A percentile compares a stretch with the other conserved stretches of the same genome.
Evolutionary conservation across 108 stramenopile genomes (phyloP).

Genomic region (Schizochytrium sp.): DNA sequence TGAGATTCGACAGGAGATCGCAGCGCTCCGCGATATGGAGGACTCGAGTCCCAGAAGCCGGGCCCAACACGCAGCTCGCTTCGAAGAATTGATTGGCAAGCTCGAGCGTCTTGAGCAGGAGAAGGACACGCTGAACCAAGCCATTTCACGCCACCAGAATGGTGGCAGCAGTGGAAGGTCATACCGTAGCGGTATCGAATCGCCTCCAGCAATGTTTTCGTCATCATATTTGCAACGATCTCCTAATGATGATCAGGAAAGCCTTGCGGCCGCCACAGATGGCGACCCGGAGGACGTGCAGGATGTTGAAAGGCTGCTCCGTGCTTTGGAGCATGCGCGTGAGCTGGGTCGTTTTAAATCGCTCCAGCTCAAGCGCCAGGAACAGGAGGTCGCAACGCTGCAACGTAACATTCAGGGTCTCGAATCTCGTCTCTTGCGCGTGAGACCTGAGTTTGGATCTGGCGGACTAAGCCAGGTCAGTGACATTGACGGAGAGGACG

Average conservation of each 20-base stretch:
- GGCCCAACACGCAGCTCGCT: neutral
- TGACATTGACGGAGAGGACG: slow-evolving; percentile 2
- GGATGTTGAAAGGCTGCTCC: slow-evolving; percentile 35
- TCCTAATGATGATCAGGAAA: neutral
- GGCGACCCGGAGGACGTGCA: slow-evolving; percentile 1
- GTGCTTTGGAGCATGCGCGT: slow-evolving; percentile 23
- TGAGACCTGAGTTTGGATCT: slow-evolving; percentile 10
- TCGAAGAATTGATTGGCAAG: neutral
- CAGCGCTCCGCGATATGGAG: slow-evolving; percentile 8
- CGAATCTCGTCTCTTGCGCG: slow-evolving; percentile 14
- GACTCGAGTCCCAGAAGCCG: neutral
- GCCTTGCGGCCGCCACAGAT: slow-evolving; percentile 23
- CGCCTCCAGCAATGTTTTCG: slow-evolving; percentile 1
- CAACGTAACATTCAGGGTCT: slow-evolving; percentile 21
- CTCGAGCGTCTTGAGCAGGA: slow-evolving; percentile 43
- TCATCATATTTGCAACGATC: slow-evolving; percentile 10
- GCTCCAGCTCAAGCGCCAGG: slow-evolving; percentile 57
- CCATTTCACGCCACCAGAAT: slow-evolving; percentile 15
- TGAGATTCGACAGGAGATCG: slow-evolving; percentile 37
- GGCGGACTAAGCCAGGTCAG: slow-evolving; percentile 7
- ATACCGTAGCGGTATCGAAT: slow-evolving; percentile 40
- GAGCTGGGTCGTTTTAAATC: slow-evolving; percentile 48
- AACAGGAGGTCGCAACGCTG: slow-evolving; percentile 54
- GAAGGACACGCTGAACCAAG: neutral
- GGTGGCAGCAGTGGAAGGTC: neutral